These are phyloP conservation scores for Malassezia arunalokei DNA, from an alignment of 1,284 basidiomycete genomes.

Conservation along the genomic window DNA sequence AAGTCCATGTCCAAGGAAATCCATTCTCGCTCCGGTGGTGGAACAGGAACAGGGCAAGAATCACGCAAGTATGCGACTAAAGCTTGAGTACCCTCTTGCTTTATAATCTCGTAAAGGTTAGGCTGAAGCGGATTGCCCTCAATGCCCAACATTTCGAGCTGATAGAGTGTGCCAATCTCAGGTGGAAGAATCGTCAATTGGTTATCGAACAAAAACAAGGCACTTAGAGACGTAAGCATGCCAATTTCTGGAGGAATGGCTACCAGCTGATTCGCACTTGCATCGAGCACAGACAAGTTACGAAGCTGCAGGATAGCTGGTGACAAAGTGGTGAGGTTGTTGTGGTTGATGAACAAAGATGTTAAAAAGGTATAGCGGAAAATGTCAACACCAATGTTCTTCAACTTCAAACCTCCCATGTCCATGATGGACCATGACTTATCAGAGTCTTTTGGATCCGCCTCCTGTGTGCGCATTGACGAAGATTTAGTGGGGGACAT, in stretches of 20 bases:
- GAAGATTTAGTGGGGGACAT: slow-evolving; percentile 16
- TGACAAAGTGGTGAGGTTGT: slow-evolving; percentile 67
- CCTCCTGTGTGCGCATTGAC: slow-evolving; percentile 7
- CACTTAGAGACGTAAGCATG: slow-evolving; percentile 76
- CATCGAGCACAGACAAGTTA: slow-evolving; percentile 78
- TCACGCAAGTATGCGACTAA: slow-evolving; percentile 81
- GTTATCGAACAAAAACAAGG: slow-evolving; percentile 93
- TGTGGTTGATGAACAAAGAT: slow-evolving; percentile 94
- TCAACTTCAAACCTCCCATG: slow-evolving; percentile 87
- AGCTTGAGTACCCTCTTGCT: slow-evolving; percentile 81
- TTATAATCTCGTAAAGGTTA: slow-evolving; percentile 64
- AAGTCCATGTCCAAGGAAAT: slow-evolving; percentile 60
- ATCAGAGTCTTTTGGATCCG: not conserved
- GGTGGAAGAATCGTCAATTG: slow-evolving; percentile 68
- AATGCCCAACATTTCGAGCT: slow-evolving; percentile 81
- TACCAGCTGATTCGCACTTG: slow-evolving; percentile 75
- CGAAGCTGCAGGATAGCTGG: slow-evolving; percentile 71
- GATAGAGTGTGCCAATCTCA: slow-evolving; percentile 80
- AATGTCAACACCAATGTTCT: slow-evolving; percentile 70
- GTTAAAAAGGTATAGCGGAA: slow-evolving; percentile 88
- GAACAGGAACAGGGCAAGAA: slow-evolving; percentile 64
- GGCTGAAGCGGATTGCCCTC: slow-evolving; percentile 89
- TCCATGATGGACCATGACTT: slow-evolving; percentile 72
- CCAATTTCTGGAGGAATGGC: slow-evolving; percentile 77
- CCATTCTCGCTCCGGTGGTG: slow-evolving; percentile 76